Base-by-base conservation (phyloP, 1,284 basidiomycete species). In the Tilletiaria anomala region DNA sequence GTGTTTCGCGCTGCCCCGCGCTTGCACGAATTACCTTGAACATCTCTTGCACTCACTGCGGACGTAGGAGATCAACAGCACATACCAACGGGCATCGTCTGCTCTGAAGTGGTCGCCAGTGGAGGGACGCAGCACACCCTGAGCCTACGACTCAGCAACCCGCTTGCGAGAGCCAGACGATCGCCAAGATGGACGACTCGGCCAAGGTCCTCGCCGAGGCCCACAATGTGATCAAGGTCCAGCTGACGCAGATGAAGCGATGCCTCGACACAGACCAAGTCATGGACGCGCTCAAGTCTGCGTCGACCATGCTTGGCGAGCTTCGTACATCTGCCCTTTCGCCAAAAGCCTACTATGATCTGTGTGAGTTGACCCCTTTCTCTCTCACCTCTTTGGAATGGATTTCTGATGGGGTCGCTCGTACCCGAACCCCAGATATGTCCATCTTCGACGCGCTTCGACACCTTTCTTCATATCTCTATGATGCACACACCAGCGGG, bases 241-340 rank as follows among this genome's bases (percentile, higher is more conserved):
- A 66, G 42, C 45, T 58, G 26, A 58, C 60, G 23, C 63, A 66
- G 48, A 57, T 66, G 53, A 61, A 63, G 45, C 46, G 61, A 36
- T 62, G 56, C 35, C 50, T 61, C 18, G 63, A 66, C 37, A 48
- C 54, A 4, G 61, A 66, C 43, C 56, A 58, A 31, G 56, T 66
- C 19, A 66, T 66, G 63, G 63, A 66, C 41, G 63, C 61, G 12
- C 55, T 66, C 42, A 66, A 66, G 40, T 48, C 58, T 33, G 61
- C 60, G 10, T 59, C 59, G 10, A 65, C 61, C 21, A 65, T 66
- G 63, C 48, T 65, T 8, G 50, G 48, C 23, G 63, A 66, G 47
- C 50, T 66, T 19, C 48, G 63, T 18, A 56, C 63, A 12, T 64
- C 61, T 6, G 48, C 54, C 1, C 48, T 66, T 1, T 50, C 58